Conservation (phyloP, 2,329 filamentous ascomycete species). For the Paraphaeosphaeria minitans region DNA sequence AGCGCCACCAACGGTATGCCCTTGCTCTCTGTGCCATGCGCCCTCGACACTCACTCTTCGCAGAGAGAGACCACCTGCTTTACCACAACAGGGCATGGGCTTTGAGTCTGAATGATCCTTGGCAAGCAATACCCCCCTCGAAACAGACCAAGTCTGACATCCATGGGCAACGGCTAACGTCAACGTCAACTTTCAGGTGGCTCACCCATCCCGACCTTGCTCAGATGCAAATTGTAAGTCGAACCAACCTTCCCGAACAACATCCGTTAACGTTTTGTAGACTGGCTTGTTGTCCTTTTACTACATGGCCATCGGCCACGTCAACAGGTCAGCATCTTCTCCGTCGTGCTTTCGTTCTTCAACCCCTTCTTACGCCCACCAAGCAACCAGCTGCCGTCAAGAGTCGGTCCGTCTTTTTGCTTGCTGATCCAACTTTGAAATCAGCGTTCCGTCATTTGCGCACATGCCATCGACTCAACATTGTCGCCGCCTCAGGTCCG, state of each 20-base stretch:
- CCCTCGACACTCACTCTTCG: background rate
- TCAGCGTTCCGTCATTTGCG: background rate
- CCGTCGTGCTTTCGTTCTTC: background rate
- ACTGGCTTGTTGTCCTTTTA: constrained; percentile 45
- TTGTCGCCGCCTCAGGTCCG: background rate
- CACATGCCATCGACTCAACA: background rate
- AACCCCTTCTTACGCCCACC: background rate
- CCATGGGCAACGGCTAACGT: background rate
- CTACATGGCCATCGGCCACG: constrained; percentile 46
- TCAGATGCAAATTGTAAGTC: constrained; percentile 43
- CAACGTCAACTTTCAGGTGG: background rate
- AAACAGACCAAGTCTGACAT: background rate
- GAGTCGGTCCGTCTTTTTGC: no score
- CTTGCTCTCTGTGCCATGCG: background rate
- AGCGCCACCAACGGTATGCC: constrained; percentile 24
- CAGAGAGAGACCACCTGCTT: constrained; percentile 37
- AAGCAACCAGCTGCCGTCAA: background rate
- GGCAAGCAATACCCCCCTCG: constrained; percentile 15
- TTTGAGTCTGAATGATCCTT: constrained; percentile 34
- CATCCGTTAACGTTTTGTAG: background rate
- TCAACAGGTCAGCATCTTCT: constrained; percentile 42
- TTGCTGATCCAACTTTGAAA: background rate
- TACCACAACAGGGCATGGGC: constrained; percentile 46
- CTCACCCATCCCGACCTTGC: constrained; percentile 40
- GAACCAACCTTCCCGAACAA: background rate